Evolutionary conservation across 805 yeast species (phyloP), one percentile per base, ranked within the genome.

Genomic region (Metschnikowia drakensbergensis): DNA sequence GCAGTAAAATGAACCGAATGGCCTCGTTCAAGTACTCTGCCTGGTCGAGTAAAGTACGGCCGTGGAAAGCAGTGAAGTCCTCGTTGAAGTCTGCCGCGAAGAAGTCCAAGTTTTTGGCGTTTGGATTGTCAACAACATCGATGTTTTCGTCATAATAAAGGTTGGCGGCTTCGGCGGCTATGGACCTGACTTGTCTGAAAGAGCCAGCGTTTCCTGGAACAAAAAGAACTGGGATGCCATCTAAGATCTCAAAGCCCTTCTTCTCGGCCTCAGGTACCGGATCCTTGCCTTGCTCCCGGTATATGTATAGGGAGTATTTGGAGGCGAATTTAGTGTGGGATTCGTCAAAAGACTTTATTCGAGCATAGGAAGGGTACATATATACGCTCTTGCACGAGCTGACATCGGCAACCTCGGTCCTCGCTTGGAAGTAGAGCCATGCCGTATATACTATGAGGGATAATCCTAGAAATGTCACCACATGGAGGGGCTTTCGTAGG

Each of bases 191-290:
- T 65, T 94, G 99, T 54, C 82, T 80, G 64, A 81, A 90, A 48
- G 95, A 84, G 1, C 99, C 99, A 0, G 99, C 99, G 62, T 95
- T 94, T 0, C 99, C 99, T 0, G 99, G 99, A 36, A 95, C 86
- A 65, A 94, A 94, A 11, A 94, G 69, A 1, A 89, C 90, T 0
- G 99, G 99, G 1, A 87, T 77, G 0, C 98, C 98, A 47, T 72
- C 75, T 29, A 76, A 68, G 23, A 65, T 36, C 11, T 51, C 45
- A 27, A 63, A 46, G 50, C 67, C 54, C 59, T 67, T 62, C 33
- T 58, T 50, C 51, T 65, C 50, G 60, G 61, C 62, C 13, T 60
- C 55, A 0, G 96, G 92, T 4, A 75, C 62, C 3, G 61, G 61
- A 60, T 86, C 92, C 54, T 69, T 72, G 0, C 82, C 85, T 53